Percentiles rank a stretch among this genome's conserved stretches.
These are phyloP conservation scores for Pinus albicaulis DNA, from an alignment of 75 land plant species.

Conservation along the genomic window DNA sequence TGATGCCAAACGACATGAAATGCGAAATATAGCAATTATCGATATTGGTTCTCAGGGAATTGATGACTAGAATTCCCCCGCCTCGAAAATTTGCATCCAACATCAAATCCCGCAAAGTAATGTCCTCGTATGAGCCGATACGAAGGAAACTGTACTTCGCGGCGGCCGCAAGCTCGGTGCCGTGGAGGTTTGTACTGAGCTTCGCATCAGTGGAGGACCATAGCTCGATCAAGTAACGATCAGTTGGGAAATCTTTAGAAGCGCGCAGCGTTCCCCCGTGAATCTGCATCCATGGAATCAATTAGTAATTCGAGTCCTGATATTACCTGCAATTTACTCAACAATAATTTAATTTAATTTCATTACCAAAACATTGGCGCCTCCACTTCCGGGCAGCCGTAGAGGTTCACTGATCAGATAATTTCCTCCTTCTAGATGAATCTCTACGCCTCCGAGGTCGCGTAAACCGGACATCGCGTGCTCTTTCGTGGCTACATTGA, in stretches of 20 bases:
- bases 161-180: neutral
- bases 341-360: too few relatives aligned
- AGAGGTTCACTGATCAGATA: slow-evolving; percentile 59
- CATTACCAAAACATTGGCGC: slow-evolving; percentile 57
- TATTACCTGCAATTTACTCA: neutral
- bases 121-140: slow-evolving; percentile 40
- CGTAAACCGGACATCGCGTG: slow-evolving; percentile 46
- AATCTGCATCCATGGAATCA: slow-evolving; percentile 26
- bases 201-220: slow-evolving; percentile 28
- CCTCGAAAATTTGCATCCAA: slow-evolving; percentile 65
- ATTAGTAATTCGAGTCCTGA: neutral
- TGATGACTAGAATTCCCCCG: slow-evolving; percentile 58
- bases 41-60: slow-evolving; percentile 59
- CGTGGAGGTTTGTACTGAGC: neutral
- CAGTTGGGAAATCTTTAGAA: slow-evolving; percentile 46
- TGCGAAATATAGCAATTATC: slow-evolving; percentile 60
- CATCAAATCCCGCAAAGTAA: slow-evolving; percentile 65
- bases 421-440: slow-evolving; percentile 69
- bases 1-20: slow-evolving; percentile 24
- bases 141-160: neutral
- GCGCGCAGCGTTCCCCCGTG: slow-evolving; percentile 68
- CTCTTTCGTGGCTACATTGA: slow-evolving; percentile 12
- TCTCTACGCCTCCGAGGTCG: slow-evolving; percentile 60
- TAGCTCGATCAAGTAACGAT: slow-evolving; percentile 56
- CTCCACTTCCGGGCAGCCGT: slow-evolving; percentile 39